Evolutionary conservation across 768 basidiomycete genomes (phyloP).

Genomic region (Sistotremastrum niveocremeum): DNA sequence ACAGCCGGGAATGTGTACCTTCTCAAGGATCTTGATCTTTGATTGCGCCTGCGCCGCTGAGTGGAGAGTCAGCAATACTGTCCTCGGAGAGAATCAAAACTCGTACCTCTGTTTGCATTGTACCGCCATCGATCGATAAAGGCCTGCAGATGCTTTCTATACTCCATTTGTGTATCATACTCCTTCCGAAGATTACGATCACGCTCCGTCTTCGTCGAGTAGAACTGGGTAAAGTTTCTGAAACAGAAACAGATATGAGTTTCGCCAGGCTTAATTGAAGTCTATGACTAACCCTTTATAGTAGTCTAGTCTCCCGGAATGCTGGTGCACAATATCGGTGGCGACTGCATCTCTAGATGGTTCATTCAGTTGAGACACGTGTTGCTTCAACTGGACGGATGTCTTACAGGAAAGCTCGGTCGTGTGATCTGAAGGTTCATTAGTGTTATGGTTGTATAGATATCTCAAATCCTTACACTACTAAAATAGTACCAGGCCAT

Average conservation of each 20-base stretch:
- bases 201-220: conserved; percentile 94
- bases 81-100: background rate
- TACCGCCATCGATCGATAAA: conserved; percentile 99
- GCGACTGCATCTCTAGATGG: conserved; percentile 73
- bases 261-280: background rate
- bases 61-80: background rate
- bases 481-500: conserved; percentile 83
- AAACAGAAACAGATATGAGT: background rate
- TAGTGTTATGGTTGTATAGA: background rate
- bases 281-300: conserved; percentile 67
- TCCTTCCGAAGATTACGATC: conserved; percentile 85
- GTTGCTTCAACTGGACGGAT: background rate
- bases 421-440: conserved; percentile 60
- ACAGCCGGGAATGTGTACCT: conserved; percentile 26
- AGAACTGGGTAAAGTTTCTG: conserved; percentile 96
- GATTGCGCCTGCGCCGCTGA: conserved; percentile 78
- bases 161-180: conserved; percentile 92
- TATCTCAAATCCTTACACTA: conserved; percentile 49
- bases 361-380: too few relatives aligned
- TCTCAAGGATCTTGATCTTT: conserved; percentile 60
- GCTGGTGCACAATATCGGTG: conserved; percentile 96
- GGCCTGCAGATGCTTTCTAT: conserved; percentile 88
- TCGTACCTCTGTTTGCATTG: conserved; percentile 78
- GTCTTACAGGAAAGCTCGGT: conserved; percentile 82
- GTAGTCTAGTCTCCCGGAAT: conserved; percentile 86